A percentile compares a stretch with the other conserved stretches of the same genome.
Conservation (phyloP, 139 green algal genomes). For the Ostreobium quekettii region DNA sequence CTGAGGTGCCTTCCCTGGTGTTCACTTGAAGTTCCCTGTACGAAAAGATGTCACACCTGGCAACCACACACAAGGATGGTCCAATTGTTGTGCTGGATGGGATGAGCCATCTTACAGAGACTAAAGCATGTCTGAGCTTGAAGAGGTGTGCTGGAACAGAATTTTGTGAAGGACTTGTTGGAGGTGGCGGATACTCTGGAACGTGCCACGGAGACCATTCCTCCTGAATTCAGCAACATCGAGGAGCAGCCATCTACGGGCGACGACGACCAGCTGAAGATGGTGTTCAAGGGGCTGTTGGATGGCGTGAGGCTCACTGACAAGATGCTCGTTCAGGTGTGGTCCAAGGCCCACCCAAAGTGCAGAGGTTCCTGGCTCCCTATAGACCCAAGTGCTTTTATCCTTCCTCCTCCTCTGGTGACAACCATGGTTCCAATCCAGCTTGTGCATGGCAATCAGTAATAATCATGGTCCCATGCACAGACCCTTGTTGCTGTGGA, state of each 20-base stretch:
- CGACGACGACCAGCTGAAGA: constrained; percentile 28
- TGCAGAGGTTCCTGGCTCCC: no score
- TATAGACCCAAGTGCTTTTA: constrained; percentile 5
- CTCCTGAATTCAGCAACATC: constrained; percentile 29
- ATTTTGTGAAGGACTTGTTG: constrained; percentile 76
- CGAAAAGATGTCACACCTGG: no score
- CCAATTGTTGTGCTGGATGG: no score
- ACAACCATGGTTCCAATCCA: background rate
- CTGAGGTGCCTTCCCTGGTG: no score
- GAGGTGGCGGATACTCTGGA: constrained; percentile 94
- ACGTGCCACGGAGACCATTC: constrained; percentile 59
- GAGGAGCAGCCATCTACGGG: constrained; percentile 16
- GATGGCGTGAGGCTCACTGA: constrained; percentile 84
- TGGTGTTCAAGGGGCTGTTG: constrained; percentile 53
- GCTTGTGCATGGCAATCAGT: background rate
- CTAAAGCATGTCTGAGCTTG: no score
- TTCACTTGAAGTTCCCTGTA: no score
- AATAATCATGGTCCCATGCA: background rate
- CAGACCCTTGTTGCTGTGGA: background rate
- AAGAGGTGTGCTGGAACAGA: constrained; percentile 42
- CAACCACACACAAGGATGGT: no score
- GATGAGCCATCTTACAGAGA: no score
- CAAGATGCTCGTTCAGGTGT: constrained; percentile 69
- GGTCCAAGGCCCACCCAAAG: no score
- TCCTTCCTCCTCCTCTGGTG: background rate